Percentiles rank a stretch among this genome's conserved stretches.
phyloP scores from a whole-genome alignment of 495 filamentous ascomycete genomes.

The Xylaria nigripes region DNA sequence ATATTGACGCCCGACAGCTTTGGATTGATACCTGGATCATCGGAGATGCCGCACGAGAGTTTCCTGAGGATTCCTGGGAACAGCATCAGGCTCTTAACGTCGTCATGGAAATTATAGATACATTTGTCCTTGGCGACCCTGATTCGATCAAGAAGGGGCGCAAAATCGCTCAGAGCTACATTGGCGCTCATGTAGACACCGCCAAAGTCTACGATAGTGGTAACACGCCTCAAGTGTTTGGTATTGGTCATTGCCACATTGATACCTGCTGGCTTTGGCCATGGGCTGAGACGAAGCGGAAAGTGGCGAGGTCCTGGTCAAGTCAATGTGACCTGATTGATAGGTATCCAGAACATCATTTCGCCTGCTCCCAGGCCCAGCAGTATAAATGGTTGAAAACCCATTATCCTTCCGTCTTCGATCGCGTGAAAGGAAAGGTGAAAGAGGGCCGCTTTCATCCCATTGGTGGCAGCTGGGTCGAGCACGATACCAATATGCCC shows the following conservation, averaged over 20 bases:
- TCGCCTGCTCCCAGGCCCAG: slow-evolving; percentile 86
- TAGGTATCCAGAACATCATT: slow-evolving; percentile 86
- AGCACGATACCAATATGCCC: slow-evolving; percentile 96
- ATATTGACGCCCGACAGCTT: slow-evolving; percentile 72
- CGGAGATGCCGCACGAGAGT: slow-evolving; percentile 75
- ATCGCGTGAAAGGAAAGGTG: slow-evolving; percentile 84
- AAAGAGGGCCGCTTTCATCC: slow-evolving; percentile 87
- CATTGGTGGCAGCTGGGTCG: slow-evolving; percentile 96
- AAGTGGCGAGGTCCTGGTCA: slow-evolving; percentile 92
- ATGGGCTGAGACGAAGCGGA: slow-evolving; percentile 96
- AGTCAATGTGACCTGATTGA: slow-evolving; percentile 93
- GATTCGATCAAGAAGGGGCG: slow-evolving; percentile 70
- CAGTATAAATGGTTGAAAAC: slow-evolving; percentile 96
- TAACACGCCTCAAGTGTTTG: slow-evolving; percentile 68
- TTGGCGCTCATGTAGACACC: slow-evolving; percentile 74
- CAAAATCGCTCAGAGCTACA: slow-evolving; percentile 70
- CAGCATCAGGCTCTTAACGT: slow-evolving; percentile 76
- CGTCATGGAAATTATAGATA: slow-evolving; percentile 78
- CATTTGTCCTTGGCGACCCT: slow-evolving; percentile 72
- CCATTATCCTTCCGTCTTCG: slow-evolving; percentile 77
- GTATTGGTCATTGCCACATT: slow-evolving; percentile 93
- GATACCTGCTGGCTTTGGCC: slow-evolving; percentile 98
- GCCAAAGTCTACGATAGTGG: slow-evolving; percentile 73
- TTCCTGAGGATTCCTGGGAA: slow-evolving; percentile 74
- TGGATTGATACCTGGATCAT: slow-evolving; percentile 95